Conservation (phyloP, 768 basidiomycete genomes). For the Boletus sp. region DNA sequence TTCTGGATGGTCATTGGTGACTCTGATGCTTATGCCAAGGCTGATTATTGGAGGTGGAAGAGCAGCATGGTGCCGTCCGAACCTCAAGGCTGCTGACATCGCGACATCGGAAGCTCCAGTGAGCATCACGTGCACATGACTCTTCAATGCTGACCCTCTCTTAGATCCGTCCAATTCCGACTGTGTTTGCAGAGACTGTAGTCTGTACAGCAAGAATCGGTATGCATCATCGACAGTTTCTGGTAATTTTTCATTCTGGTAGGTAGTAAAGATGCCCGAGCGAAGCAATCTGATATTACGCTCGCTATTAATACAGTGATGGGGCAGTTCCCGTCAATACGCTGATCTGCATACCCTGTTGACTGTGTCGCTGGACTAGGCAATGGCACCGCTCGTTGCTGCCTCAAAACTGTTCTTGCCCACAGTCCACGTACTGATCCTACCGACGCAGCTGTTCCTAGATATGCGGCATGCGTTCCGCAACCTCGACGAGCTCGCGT, state of each 20-base stretch:
- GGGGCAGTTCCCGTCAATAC: slow-evolving; percentile 36
- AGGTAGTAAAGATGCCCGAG: slow-evolving; percentile 62
- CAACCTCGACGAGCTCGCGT: slow-evolving; percentile 58
- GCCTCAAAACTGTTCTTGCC: slow-evolving; percentile 64
- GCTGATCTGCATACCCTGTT: not conserved
- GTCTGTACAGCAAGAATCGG: slow-evolving; percentile 44
- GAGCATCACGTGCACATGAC: slow-evolving; percentile 19
- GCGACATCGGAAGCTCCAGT: slow-evolving; percentile 39
- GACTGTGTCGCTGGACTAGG: slow-evolving; percentile 36
- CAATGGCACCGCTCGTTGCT: slow-evolving; percentile 50
- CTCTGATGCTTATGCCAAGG: slow-evolving; percentile 62
- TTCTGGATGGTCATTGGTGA: slow-evolving; percentile 89
- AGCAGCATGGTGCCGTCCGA: slow-evolving; percentile 36
- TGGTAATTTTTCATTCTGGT: slow-evolving; percentile 83
- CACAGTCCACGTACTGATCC: slow-evolving; percentile 66
- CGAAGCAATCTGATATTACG: slow-evolving; percentile 55
- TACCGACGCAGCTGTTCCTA: slow-evolving; percentile 75
- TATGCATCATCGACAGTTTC: slow-evolving; percentile 70
- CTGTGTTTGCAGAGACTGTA: slow-evolving; percentile 38
- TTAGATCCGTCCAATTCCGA: slow-evolving; percentile 46
- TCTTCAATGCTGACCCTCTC: no score
- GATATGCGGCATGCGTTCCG: slow-evolving; percentile 70
- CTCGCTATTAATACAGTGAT: slow-evolving; percentile 57
- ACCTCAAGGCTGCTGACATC: slow-evolving; percentile 57
- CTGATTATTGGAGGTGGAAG: slow-evolving; percentile 84